These are phyloP conservation scores for Penicillium griseofulvum DNA, from an alignment of 2,329 filamentous ascomycete species.

Conservation along the genomic window DNA sequence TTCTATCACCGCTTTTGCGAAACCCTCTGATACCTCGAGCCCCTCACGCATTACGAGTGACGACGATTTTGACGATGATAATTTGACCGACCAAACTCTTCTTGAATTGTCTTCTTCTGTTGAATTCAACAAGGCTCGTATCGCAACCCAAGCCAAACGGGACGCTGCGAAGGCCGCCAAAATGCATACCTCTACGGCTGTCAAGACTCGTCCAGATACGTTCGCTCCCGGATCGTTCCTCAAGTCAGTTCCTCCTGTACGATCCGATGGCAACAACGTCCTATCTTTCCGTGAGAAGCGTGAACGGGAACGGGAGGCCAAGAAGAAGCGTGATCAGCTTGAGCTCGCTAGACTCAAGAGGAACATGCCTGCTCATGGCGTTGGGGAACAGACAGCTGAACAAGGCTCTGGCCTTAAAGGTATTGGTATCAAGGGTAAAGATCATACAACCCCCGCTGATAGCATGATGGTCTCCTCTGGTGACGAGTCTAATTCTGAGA, in stretches of 20 bases:
- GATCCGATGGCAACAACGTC: conserved; percentile 36
- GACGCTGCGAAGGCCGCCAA: conserved; percentile 26
- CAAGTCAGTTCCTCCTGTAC: conserved; percentile 24
- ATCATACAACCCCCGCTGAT: conserved; percentile 67
- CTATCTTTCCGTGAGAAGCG: conserved; percentile 70
- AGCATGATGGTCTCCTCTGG: conserved; percentile 83
- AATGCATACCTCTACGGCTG: conserved; percentile 9
- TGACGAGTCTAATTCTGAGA: conserved; percentile 67
- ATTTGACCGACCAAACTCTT: conserved; percentile 40
- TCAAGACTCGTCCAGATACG: conserved; percentile 22
- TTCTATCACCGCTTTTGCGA: conserved; percentile 41
- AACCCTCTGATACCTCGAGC: conserved; percentile 36
- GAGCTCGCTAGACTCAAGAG: conserved; percentile 68
- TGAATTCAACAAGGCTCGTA: conserved; percentile 42
- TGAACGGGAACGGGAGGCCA: conserved; percentile 71
- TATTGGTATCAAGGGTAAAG: conserved; percentile 72
- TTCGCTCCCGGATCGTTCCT: conserved; percentile 21
- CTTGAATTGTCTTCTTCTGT: conserved; percentile 43
- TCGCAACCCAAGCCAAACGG: conserved; percentile 32
- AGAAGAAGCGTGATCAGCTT: conserved; percentile 68
- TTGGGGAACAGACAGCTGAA: conserved; percentile 59
- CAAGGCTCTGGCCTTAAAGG: conserved; percentile 76
- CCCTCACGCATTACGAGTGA: conserved; percentile 32
- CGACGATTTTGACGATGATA: conserved; percentile 43
- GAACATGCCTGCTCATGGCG: conserved; percentile 49